Conservation (phyloP, 805 yeast species). For the Starmerella asiatica region DNA sequence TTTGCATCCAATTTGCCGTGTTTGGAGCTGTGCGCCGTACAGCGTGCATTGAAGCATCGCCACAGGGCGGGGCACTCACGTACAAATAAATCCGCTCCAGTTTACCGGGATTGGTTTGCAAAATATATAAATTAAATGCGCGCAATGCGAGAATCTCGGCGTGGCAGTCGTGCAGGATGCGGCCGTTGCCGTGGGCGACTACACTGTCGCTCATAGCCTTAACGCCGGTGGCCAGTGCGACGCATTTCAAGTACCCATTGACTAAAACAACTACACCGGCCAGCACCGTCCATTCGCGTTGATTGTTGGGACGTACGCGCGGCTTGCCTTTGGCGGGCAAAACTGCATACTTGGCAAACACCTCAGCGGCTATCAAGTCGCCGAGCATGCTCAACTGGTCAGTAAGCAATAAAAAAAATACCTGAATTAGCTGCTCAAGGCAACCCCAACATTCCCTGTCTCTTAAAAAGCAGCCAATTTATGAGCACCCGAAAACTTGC, state of each 20-base stretch:
- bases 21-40: no score
- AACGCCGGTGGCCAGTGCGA: slow-evolving; percentile 66
- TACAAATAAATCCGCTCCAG: slow-evolving; percentile 6
- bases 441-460: no score
- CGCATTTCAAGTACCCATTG: slow-evolving; percentile 22
- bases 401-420: no score
- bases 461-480: no score
- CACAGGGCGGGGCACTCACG: slow-evolving; percentile 18
- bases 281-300: slow-evolving; percentile 69
- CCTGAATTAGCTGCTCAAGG: no score
- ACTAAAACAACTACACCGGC: slow-evolving; percentile 48
- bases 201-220: slow-evolving; percentile 52
- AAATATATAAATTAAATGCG: slow-evolving; percentile 47
- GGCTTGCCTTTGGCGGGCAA: slow-evolving; percentile 44
- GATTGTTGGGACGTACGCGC: slow-evolving; percentile 44
- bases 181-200: slow-evolving; percentile 39
- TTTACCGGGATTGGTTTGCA: slow-evolving; percentile 20
- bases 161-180: slow-evolving; percentile 71
- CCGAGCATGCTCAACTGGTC: slow-evolving; percentile 1
- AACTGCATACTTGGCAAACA: slow-evolving; percentile 17
- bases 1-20: slow-evolving; percentile 9
- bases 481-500: no score
- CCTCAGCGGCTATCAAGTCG: slow-evolving; percentile 20
- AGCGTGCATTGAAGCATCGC: slow-evolving; percentile 39
- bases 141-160: slow-evolving; percentile 73